Percentiles rank a stretch among this genome's conserved stretches.
phyloP scores from a whole-genome alignment of 169 alveolate genomes.

The Plasmodium knowlesi region DNA sequence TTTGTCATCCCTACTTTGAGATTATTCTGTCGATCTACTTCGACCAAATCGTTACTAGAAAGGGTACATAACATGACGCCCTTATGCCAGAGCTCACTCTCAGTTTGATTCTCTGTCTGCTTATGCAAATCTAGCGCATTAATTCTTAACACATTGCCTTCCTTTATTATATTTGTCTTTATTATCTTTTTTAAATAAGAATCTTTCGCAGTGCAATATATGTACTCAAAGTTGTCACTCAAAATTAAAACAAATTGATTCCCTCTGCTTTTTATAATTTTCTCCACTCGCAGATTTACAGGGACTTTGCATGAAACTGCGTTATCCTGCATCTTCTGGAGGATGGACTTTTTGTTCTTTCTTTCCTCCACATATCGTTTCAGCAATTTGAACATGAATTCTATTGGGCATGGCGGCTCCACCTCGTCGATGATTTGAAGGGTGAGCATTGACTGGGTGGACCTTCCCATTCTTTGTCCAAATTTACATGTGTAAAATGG shows the following conservation, averaged over 20 bases:
- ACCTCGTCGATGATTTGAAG: slow-evolving; percentile 43
- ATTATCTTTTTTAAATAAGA: slow-evolving; percentile 18
- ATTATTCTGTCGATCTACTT: slow-evolving; percentile 28
- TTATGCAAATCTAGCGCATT: slow-evolving; percentile 35
- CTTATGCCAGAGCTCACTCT: background rate
- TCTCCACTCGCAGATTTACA: slow-evolving; percentile 55
- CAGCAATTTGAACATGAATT: slow-evolving; percentile 50
- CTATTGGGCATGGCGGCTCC: slow-evolving; percentile 63
- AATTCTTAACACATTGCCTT: slow-evolving; percentile 47
- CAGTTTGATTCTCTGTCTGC: slow-evolving; percentile 4
- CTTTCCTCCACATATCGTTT: slow-evolving; percentile 59
- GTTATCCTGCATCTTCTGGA: slow-evolving; percentile 53
- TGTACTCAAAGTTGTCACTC: slow-evolving; percentile 72
- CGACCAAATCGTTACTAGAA: slow-evolving; percentile 57
- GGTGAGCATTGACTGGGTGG: background rate
- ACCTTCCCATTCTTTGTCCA: background rate
- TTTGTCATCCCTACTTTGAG: slow-evolving; percentile 55
- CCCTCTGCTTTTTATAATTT: slow-evolving; percentile 10
- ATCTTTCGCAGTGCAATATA: slow-evolving; percentile 47
- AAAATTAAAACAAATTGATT: slow-evolving; percentile 23
- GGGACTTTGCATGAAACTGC: slow-evolving; percentile 19
- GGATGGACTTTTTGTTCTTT: slow-evolving; percentile 48
- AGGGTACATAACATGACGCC: background rate
- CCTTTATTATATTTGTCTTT: slow-evolving; percentile 25
- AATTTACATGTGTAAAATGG: background rate